These are phyloP conservation scores for Mixia osmundae DNA, from an alignment of 1,284 basidiomycete genomes.

Conservation along the genomic window DNA sequence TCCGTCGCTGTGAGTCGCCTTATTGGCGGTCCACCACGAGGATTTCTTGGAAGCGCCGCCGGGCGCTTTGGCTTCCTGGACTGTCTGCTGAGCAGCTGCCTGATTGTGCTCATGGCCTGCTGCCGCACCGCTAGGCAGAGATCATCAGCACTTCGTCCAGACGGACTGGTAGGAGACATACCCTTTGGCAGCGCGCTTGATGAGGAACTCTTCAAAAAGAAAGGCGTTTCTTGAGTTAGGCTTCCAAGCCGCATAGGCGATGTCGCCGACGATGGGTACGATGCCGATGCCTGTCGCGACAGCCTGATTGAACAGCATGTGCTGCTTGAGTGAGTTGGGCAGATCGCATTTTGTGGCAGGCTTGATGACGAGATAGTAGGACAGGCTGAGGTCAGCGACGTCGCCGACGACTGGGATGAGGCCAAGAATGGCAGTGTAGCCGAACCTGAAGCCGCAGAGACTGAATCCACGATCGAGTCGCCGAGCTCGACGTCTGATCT, in stretches of 20 bases:
- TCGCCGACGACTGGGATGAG: constrained; percentile 1
- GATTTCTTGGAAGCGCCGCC: too few relatives aligned
- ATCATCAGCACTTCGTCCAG: too few relatives aligned
- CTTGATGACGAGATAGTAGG: constrained; percentile 1
- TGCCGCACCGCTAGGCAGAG: too few relatives aligned
- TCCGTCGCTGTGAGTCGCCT: too few relatives aligned
- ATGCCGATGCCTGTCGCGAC: constrained; percentile 5
- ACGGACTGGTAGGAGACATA: neutral
- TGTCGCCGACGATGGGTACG: constrained; percentile 10
- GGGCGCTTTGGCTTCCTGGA: too few relatives aligned
- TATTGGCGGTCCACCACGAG: too few relatives aligned
- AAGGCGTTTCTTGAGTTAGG: constrained; percentile 7
- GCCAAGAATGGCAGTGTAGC: constrained; percentile 30
- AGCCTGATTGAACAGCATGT: neutral
- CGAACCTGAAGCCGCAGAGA: constrained; percentile 60
- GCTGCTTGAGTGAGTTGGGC: neutral
- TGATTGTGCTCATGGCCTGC: too few relatives aligned
- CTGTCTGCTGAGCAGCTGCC: too few relatives aligned
- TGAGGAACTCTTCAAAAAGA: constrained; percentile 14
- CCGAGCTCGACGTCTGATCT: constrained; percentile 39
- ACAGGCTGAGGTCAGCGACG: neutral
- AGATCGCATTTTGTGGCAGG: neutral
- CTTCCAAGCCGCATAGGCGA: constrained; percentile 11
- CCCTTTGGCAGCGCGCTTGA: constrained; percentile 8
- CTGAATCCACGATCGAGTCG: constrained; percentile 74